phyloP scores from a whole-genome alignment of 2,329 filamentous ascomycete species.

The Aspergillus calidoustus region DNA sequence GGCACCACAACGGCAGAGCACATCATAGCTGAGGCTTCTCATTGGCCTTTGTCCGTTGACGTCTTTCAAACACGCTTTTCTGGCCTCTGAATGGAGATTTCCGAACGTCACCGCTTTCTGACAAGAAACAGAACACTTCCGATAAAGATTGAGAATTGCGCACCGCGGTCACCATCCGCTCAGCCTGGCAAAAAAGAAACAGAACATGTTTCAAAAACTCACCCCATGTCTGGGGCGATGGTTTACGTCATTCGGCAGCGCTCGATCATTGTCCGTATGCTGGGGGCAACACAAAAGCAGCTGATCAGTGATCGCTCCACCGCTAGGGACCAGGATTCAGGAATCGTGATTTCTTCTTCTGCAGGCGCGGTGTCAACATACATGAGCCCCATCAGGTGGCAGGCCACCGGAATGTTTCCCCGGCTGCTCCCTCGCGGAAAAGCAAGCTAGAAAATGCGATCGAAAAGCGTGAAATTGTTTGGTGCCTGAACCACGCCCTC shows the following conservation, averaged over 20 bases:
- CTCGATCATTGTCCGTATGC: neutral
- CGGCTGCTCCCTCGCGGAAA: slow-evolving; percentile 10
- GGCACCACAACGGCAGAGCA: slow-evolving; percentile 23
- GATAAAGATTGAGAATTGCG: neutral
- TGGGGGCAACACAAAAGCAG: slow-evolving; percentile 4
- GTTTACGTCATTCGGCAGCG: slow-evolving; percentile 17
- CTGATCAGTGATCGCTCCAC: slow-evolving; percentile 12
- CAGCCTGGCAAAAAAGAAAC: slow-evolving; percentile 6
- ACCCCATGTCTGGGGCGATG: slow-evolving; percentile 7
- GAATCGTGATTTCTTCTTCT: slow-evolving; percentile 15
- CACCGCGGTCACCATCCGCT: neutral
- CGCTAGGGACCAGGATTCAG: slow-evolving; percentile 12
- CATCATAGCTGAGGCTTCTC: slow-evolving; percentile 18
- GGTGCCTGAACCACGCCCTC: neutral
- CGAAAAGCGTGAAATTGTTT: neutral
- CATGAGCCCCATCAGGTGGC: slow-evolving; percentile 18
- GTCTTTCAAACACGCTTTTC: neutral
- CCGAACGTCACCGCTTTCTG: neutral
- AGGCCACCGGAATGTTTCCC: slow-evolving; percentile 16
- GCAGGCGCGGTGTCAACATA: slow-evolving; percentile 13
- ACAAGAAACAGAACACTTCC: neutral
- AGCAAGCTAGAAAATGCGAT: slow-evolving; percentile 4
- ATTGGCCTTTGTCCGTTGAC: slow-evolving; percentile 3
- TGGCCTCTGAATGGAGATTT: neutral
- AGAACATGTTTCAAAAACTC: slow-evolving; percentile 7